A percentile compares a stretch with the other conserved stretches of the same genome.
These are phyloP conservation scores for Pseudotulostoma volvatum DNA, from an alignment of 495 filamentous ascomycete species.

Conservation along the genomic window DNA sequence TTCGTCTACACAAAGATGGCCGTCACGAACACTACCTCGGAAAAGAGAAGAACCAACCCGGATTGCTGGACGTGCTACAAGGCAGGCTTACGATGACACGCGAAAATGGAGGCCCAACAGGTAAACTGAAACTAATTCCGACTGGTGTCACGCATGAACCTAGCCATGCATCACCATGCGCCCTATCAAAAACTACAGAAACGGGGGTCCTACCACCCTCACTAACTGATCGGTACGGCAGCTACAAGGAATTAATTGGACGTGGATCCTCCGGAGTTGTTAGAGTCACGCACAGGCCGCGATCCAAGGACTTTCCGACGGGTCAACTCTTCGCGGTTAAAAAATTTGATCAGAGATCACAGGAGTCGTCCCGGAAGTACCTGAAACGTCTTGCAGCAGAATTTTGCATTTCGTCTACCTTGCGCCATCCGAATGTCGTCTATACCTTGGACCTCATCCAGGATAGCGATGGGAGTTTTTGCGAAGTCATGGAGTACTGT, in stretches of 20 bases:
- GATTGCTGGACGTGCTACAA: slow-evolving; percentile 3
- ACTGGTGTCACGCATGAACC: no score
- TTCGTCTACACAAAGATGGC: neutral
- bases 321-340: slow-evolving; percentile 7
- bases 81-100: slow-evolving; percentile 1
- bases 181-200: no score
- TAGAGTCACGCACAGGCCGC: slow-evolving; percentile 2
- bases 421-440: slow-evolving; percentile 3
- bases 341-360: slow-evolving; percentile 1
- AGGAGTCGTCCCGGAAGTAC: slow-evolving; percentile 3
- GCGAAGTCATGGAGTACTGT: slow-evolving; percentile 6
- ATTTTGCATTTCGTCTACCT: slow-evolving; percentile 5
- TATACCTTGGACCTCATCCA: slow-evolving; percentile 3
- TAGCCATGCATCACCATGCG: no score
- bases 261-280: slow-evolving; percentile 4
- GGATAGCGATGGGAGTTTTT: slow-evolving; percentile 2
- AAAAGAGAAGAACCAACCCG: slow-evolving; percentile 1
- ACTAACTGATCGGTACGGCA: slow-evolving; percentile 2
- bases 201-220: neutral
- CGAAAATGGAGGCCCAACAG: neutral
- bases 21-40: slow-evolving; percentile 3
- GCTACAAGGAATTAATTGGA: slow-evolving; percentile 5
- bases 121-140: no score
- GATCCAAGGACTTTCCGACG: slow-evolving; percentile 2
- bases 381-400: slow-evolving; percentile 4